Conservation (phyloP, 106 monocot species). For the Posidonia australis region DNA sequence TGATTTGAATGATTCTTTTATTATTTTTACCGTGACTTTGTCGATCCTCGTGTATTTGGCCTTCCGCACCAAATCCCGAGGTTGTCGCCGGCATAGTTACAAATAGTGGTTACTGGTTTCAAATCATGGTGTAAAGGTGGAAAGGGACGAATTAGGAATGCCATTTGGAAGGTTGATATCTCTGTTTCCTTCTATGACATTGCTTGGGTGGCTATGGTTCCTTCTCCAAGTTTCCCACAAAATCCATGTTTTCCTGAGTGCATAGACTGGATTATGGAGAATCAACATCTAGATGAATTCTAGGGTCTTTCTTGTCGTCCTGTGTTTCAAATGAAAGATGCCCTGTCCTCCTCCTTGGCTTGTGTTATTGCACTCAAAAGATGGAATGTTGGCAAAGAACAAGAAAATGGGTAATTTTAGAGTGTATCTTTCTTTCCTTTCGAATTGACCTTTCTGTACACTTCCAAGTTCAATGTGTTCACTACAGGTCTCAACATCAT, state of each 20-base stretch:
- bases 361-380: constrained; percentile 66
- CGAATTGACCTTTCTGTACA: not conserved
- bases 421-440: not conserved
- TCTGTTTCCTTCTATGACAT: constrained; percentile 68
- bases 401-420: constrained; percentile 44
- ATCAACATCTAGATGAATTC: constrained; percentile 39
- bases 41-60: too few relatives aligned
- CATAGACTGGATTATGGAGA: constrained; percentile 74
- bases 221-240: constrained; percentile 29
- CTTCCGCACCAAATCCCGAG: too few relatives aligned
- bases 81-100: too few relatives aligned
- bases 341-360: constrained; percentile 66
- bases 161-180: constrained; percentile 26
- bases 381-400: constrained; percentile 71
- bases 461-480: not conserved
- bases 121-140: too few relatives aligned
- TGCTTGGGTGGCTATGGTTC: constrained; percentile 95
- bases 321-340: constrained; percentile 38
- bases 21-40: too few relatives aligned
- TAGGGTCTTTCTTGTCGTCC: constrained; percentile 37
- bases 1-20: too few relatives aligned
- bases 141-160: constrained; percentile 32
- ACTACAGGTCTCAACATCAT: constrained; percentile 69
- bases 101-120: too few relatives aligned
- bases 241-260: constrained; percentile 78